phyloP scores from a whole-genome alignment of 164 flowering plant genomes.

The Chimonanthus salicifolius region DNA sequence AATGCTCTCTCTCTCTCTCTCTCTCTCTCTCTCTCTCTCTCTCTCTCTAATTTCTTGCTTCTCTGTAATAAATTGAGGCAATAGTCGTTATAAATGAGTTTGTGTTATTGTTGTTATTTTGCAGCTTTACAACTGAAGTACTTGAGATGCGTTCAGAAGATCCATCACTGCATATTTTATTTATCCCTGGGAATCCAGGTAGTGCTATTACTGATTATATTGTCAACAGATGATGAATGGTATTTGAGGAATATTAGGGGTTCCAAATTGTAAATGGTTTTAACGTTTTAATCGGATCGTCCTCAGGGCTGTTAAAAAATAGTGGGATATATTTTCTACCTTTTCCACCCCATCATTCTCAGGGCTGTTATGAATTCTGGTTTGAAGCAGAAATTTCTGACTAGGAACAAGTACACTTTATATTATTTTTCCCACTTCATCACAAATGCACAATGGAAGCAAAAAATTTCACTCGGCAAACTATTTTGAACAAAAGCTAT shows the following conservation, averaged over 20 bases:
- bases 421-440: background rate
- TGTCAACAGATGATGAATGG: background rate
- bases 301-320: too few species aligned
- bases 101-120: constrained; percentile 1
- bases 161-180: constrained; percentile 52
- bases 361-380: background rate
- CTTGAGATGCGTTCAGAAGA: constrained; percentile 60
- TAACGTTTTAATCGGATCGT: too few species aligned
- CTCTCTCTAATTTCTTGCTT: background rate
- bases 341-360: background rate
- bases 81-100: background rate
- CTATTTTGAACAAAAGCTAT: background rate
- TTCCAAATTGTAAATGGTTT: background rate
- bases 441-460: background rate
- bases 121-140: constrained; percentile 58
- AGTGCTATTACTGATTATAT: background rate
- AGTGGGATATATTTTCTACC: background rate
- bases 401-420: background rate
- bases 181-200: constrained; percentile 96
- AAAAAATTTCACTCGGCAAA: background rate
- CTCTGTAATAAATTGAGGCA: background rate
- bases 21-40: background rate
- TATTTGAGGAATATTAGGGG: background rate
- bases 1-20: too few species aligned
- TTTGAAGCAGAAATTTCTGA: background rate